phyloP scores from a whole-genome alignment of 2,329 filamentous ascomycete species.

The Neofusicoccum laricinum region DNA sequence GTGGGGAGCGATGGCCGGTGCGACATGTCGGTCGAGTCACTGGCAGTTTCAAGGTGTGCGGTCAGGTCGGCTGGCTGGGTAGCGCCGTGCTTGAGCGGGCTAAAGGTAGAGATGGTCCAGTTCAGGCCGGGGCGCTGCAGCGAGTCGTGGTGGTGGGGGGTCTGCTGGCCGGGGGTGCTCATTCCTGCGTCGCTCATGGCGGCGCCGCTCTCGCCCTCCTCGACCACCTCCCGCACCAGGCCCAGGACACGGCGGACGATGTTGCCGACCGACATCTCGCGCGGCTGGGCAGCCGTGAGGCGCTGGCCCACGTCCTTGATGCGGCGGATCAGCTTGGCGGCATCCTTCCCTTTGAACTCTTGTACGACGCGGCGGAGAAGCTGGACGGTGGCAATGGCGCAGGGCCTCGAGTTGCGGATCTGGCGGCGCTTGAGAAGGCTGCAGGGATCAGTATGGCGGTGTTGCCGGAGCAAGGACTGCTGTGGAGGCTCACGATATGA shows the following conservation, averaged over 20 bases:
- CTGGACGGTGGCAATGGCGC: slow-evolving; percentile 86
- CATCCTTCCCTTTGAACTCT: slow-evolving; percentile 73
- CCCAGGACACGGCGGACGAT: slow-evolving; percentile 87
- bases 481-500: slow-evolving; percentile 66
- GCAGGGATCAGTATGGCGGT: slow-evolving; percentile 17
- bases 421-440: slow-evolving; percentile 84
- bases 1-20: slow-evolving; percentile 61
- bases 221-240: slow-evolving; percentile 86
- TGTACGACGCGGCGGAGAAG: slow-evolving; percentile 85
- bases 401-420: slow-evolving; percentile 82
- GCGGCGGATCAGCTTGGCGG: slow-evolving; percentile 73
- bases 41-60: slow-evolving; percentile 28
- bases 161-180: slow-evolving; percentile 43
- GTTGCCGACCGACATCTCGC: slow-evolving; percentile 90
- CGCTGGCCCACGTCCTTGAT: slow-evolving; percentile 76
- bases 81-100: slow-evolving; percentile 44
- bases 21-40: slow-evolving; percentile 34
- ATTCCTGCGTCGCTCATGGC: slow-evolving; percentile 59
- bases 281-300: slow-evolving; percentile 78
- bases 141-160: slow-evolving; percentile 34
- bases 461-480: background rate
- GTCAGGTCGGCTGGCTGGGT: slow-evolving; percentile 34
- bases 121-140: slow-evolving; percentile 35
- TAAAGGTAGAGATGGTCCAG: slow-evolving; percentile 46
- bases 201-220: slow-evolving; percentile 69